Evolutionary conservation across 2,329 filamentous ascomycete species (phyloP), one percentile per base, ranked within the genome.

Genomic region (Gyromitra esculenta): DNA sequence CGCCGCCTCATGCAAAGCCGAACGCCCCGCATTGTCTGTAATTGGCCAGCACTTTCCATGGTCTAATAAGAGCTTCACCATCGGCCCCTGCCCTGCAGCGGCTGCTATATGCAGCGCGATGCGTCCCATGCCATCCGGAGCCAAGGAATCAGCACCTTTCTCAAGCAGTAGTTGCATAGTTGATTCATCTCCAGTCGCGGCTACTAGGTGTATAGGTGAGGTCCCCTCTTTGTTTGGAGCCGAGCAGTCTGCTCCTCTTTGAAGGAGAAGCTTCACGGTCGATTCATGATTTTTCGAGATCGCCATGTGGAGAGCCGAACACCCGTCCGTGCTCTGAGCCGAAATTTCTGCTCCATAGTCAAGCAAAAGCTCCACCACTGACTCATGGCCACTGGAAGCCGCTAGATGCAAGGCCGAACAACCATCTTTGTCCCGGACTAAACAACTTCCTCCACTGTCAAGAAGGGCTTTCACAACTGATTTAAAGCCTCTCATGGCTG

Each of bases 141-240:
- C 50, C 48, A 18, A 54, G 37, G 13, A 15, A 25, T 57, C 37
- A 15, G 21, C 50, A n/a, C 52, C 64, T 5, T 52, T 54, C 13
- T 56, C 37, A 59, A 73, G 48, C n/a, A 71, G 59, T 39, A 52
- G 39, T 21, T 50, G 13, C 39, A 71, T 43, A 52, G 18, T 48
- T 13, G n/a, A n/a, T 13, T 52, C 67, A 37, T 54, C 6, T 9
- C 67, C 54, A 2, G 9, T 4, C 37, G 8, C 8, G 5, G 67
- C 39, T 13, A 21, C 67, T 2, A n/a, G 15, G 11, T 64, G 39
- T 4, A 71, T 56, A 18, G 57, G 39, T 64, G 67, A 35, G n/a
- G 7, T 7, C 4, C 56, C 56, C 39, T 35, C 6, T 4, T 71
- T 52, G 45, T 63, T 9, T 37, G 18, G 11, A 15, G 25, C 37